phyloP scores from a whole-genome alignment of 495 filamentous ascomycete species.

The Extremus antarcticus region DNA sequence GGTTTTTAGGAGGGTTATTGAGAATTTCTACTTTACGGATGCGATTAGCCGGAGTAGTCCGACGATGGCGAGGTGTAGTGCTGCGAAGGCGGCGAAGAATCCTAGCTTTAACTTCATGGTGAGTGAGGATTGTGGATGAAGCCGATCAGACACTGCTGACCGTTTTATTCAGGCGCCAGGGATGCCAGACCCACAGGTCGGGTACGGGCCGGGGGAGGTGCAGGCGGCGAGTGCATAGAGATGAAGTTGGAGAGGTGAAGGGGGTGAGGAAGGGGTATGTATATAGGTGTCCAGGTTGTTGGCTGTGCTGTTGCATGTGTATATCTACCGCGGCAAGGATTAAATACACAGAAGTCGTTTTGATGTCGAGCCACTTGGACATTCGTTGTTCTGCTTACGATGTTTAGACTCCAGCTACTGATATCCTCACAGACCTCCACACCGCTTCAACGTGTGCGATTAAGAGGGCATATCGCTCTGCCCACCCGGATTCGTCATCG shows the following conservation, averaged over 20 bases:
- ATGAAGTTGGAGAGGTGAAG: background rate
- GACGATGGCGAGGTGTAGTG: conserved; percentile 93
- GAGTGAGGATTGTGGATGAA: too few species aligned
- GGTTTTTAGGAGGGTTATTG: conserved; percentile 70
- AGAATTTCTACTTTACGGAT: conserved; percentile 97
- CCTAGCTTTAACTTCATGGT: conserved; percentile 79
- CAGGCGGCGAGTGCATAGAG: conserved; percentile 4
- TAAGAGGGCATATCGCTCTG: background rate
- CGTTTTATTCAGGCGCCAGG: too few species aligned
- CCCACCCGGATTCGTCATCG: conserved; percentile 1
- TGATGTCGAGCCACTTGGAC: background rate
- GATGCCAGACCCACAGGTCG: conserved; percentile 19
- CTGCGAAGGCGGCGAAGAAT: conserved; percentile 58
- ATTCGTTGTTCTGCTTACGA: too few species aligned
- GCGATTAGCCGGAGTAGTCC: conserved; percentile 89
- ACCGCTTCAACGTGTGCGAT: too few species aligned
- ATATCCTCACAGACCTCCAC: too few species aligned
- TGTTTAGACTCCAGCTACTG: too few species aligned
- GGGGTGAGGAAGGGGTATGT: background rate
- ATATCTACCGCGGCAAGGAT: background rate
- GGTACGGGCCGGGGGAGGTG: conserved; percentile 10
- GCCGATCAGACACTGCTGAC: too few species aligned
- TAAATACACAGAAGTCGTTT: background rate
- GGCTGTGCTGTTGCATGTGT: background rate
- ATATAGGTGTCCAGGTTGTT: background rate